These are phyloP conservation scores for Pachysandra terminalis DNA, from an alignment of 164 flowering plant species.

Conservation along the genomic window DNA sequence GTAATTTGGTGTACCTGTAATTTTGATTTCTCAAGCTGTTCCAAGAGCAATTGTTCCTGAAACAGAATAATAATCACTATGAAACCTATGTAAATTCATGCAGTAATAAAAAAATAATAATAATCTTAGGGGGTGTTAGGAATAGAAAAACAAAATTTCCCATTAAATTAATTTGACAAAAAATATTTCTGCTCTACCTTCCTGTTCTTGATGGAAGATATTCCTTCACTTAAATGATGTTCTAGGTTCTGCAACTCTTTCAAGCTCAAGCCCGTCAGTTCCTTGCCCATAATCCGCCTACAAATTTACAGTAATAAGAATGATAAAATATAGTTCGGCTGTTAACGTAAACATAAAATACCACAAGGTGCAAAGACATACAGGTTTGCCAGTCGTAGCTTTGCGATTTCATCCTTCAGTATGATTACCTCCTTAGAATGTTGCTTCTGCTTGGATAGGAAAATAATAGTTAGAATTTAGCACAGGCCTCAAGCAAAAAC, in stretches of 20 bases:
- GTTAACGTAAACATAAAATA: neutral
- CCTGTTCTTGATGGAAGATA: constrained; percentile 54
- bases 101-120: too few species aligned
- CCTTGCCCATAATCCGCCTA: constrained; percentile 71
- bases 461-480: neutral
- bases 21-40: constrained; percentile 66
- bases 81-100: constrained; percentile 3
- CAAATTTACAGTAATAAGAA: neutral
- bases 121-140: neutral
- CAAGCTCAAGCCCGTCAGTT: constrained; percentile 51
- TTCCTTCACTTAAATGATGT: constrained; percentile 62
- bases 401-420: constrained; percentile 59
- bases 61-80: too few species aligned
- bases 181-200: constrained; percentile 41
- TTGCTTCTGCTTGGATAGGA: constrained; percentile 21
- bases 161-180: neutral
- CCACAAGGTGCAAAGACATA: constrained; percentile 25
- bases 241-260: constrained; percentile 74
- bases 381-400: constrained; percentile 53
- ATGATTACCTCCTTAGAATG: constrained; percentile 39
- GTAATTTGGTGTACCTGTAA: constrained; percentile 41
- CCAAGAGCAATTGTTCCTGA: constrained; percentile 72
- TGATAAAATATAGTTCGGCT: neutral
- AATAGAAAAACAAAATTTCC: neutral
- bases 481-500: neutral